Evolutionary conservation across 371 early-diverging fungal genomes (phyloP).

Genomic region (Apophysomyces variabilis): DNA sequence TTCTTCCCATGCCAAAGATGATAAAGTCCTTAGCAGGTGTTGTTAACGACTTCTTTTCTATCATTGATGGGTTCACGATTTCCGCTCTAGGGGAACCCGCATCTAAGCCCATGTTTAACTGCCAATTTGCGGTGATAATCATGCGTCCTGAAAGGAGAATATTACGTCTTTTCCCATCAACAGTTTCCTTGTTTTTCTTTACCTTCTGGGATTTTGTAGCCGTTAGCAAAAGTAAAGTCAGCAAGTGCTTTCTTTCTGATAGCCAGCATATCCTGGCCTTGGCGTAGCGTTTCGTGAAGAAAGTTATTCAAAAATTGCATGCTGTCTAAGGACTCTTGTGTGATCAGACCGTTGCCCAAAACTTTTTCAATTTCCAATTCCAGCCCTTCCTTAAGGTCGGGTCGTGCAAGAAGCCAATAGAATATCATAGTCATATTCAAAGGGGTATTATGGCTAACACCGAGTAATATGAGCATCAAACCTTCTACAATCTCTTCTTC

Average conservation of each 20-base stretch:
- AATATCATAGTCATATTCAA: slow-evolving; percentile 29
- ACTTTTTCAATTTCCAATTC: slow-evolving; percentile 35
- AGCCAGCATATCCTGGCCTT: slow-evolving; percentile 38
- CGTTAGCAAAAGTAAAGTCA: slow-evolving; percentile 39
- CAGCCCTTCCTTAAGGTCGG: slow-evolving; percentile 31
- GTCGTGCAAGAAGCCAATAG: slow-evolving; percentile 42
- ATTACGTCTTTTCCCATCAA: too few relatives aligned
- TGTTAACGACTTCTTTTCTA: too few relatives aligned
- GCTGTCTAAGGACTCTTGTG: slow-evolving; percentile 24
- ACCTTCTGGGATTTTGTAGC: slow-evolving; percentile 42
- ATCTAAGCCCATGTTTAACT: too few relatives aligned
- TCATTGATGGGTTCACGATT: too few relatives aligned
- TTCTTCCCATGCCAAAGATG: too few relatives aligned
- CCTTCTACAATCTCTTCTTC: slow-evolving; percentile 25
- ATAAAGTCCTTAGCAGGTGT: too few relatives aligned
- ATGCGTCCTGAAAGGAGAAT: too few relatives aligned
- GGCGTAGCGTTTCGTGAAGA: slow-evolving; percentile 39
- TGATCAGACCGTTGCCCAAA: slow-evolving; percentile 29
- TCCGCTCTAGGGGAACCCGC: too few relatives aligned
- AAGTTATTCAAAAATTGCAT: slow-evolving; percentile 43
- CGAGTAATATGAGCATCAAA: slow-evolving; percentile 40
- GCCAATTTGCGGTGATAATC: too few relatives aligned
- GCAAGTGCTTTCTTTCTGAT: slow-evolving; percentile 25
- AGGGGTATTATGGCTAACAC: slow-evolving; percentile 42
- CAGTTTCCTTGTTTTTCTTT: too few relatives aligned